These are phyloP conservation scores for Fusarium stilboides DNA, from an alignment of 2,329 filamentous ascomycete species.

Conservation along the genomic window DNA sequence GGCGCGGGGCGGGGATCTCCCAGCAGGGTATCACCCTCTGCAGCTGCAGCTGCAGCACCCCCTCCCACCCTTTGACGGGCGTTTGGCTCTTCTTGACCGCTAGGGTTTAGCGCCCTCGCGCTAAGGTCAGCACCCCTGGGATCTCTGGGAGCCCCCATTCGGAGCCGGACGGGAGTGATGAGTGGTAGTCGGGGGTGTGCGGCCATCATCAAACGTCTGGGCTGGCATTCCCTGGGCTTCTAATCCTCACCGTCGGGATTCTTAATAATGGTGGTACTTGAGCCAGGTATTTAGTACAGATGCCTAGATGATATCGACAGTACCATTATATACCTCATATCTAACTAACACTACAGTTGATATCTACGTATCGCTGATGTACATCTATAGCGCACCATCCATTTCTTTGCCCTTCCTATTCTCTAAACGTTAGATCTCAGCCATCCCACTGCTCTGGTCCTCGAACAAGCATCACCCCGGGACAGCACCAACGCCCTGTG, in stretches of 20 bases:
- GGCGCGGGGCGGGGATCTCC: constrained; percentile 39
- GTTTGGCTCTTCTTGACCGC: constrained; percentile 33
- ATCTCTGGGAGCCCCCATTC: constrained; percentile 15
- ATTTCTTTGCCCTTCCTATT: constrained; percentile 5
- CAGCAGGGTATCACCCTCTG: constrained; percentile 24
- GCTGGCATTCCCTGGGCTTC: not conserved
- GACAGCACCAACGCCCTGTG: constrained; percentile 10
- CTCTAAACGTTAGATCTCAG: constrained; percentile 23
- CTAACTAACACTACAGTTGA: no score
- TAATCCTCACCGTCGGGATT: constrained; percentile 36
- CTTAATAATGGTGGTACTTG: constrained; percentile 1
- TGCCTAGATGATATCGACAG: constrained; percentile 12
- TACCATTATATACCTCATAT: constrained; percentile 1
- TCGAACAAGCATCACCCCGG: constrained; percentile 44
- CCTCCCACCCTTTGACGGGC: constrained; percentile 24
- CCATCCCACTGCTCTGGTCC: constrained; percentile 43
- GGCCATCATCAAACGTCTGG: constrained; percentile 30
- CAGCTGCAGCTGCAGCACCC: not conserved
- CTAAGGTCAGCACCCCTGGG: constrained; percentile 20
- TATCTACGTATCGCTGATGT: constrained; percentile 16
- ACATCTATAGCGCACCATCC: not conserved
- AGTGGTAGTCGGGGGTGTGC: constrained; percentile 14
- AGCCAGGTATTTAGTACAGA: not conserved
- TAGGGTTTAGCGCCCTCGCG: constrained; percentile 30
- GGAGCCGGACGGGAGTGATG: constrained; percentile 9